Conservation (phyloP, 768 basidiomycete genomes). For the Tulasnella sp. region DNA sequence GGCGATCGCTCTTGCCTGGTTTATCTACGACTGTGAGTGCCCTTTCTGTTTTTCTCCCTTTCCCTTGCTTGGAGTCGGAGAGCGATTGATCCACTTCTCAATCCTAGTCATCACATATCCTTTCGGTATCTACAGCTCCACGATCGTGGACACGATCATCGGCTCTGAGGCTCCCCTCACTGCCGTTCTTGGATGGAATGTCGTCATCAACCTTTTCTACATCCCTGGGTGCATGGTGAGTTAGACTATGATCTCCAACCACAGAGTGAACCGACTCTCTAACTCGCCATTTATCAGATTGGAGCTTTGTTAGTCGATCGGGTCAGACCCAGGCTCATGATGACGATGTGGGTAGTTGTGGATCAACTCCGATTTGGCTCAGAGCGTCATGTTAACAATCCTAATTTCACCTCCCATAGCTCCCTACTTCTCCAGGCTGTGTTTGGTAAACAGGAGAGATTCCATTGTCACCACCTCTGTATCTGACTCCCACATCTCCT, state of each 20-base stretch:
- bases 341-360: slow-evolving; percentile 40
- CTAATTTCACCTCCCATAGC: no score
- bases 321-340: slow-evolving; percentile 62
- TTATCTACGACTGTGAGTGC: slow-evolving; percentile 23
- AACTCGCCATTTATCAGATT: slow-evolving; percentile 36
- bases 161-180: slow-evolving; percentile 40
- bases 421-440: slow-evolving; percentile 23
- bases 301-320: slow-evolving; percentile 70
- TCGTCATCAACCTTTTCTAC: slow-evolving; percentile 72
- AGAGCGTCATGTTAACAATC: no score
- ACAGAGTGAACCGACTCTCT: no score
- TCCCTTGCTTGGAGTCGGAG: no score
- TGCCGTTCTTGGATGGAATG: slow-evolving; percentile 72
- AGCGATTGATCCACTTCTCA: not conserved
- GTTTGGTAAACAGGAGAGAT: not conserved
- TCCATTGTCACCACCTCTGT: not conserved
- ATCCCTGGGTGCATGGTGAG: slow-evolving; percentile 38
- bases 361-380: no score
- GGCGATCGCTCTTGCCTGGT: slow-evolving; percentile 70
- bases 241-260: slow-evolving; percentile 2
- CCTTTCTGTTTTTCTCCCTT: no score
- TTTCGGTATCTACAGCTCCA: slow-evolving; percentile 73
- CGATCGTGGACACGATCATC: slow-evolving; percentile 56
- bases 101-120: slow-evolving; percentile 46
- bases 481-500: not conserved